Percentiles rank a stretch among this genome's conserved stretches.
Conservation (phyloP, 2,329 filamentous ascomycete genomes). For the Stagonosporopsis rhizophila region DNA sequence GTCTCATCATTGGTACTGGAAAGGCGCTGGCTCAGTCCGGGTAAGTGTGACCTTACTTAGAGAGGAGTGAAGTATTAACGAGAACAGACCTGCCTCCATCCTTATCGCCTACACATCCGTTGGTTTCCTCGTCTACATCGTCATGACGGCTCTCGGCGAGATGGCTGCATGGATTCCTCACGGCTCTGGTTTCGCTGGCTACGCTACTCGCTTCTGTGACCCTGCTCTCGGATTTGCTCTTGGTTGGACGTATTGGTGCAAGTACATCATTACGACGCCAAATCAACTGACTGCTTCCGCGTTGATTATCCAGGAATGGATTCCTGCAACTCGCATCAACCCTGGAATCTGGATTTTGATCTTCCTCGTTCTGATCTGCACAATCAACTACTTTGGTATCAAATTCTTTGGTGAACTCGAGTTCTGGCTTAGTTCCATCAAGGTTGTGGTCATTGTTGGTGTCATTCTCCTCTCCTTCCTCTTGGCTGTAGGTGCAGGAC, state of each 20-base stretch:
- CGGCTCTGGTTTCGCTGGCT: constrained; percentile 80
- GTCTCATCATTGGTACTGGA: constrained; percentile 73
- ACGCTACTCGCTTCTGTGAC: constrained; percentile 79
- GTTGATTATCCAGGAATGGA: constrained; percentile 81
- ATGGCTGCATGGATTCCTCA: constrained; percentile 86
- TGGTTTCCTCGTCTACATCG: constrained; percentile 76
- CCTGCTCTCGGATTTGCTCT: constrained; percentile 81
- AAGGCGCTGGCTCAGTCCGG: constrained; percentile 58
- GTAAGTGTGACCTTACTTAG: constrained; percentile 28
- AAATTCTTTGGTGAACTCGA: constrained; percentile 60
- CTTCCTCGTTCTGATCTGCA: constrained; percentile 53
- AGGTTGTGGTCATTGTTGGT: constrained; percentile 56
- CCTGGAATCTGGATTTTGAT: constrained; percentile 79
- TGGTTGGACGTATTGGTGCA: constrained; percentile 69
- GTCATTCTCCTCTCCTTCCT: constrained; percentile 55
- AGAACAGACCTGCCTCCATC: constrained; percentile 66
- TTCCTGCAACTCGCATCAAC: constrained; percentile 69
- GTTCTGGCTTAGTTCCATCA: constrained; percentile 58
- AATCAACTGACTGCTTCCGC: constrained; percentile 85
- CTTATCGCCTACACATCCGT: constrained; percentile 75
- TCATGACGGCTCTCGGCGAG: constrained; percentile 82
- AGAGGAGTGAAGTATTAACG: constrained; percentile 22
- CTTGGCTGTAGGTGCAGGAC: constrained; percentile 54
- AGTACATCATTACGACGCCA: constrained; percentile 84
- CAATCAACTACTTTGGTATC: constrained; percentile 64